These are phyloP conservation scores for Lactarius indigo DNA, from an alignment of 768 basidiomycete species.

Conservation along the genomic window DNA sequence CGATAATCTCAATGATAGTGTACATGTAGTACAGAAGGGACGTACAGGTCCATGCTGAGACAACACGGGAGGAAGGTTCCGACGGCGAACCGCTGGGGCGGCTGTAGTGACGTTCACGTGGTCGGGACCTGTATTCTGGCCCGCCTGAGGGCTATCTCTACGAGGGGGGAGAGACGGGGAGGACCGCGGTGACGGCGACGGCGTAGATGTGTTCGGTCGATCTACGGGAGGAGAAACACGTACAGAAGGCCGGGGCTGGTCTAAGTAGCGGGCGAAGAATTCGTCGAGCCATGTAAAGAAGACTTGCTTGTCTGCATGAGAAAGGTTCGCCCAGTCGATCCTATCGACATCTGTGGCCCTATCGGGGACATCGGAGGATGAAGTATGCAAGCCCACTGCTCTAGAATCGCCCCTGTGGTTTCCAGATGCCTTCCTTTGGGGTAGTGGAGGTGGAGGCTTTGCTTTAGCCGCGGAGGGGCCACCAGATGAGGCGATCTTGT, in stretches of 20 bases:
- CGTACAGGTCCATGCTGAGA: constrained; percentile 16
- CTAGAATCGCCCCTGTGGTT: neutral
- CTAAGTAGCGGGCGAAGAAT: constrained; percentile 56
- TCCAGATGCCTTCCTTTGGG: constrained; percentile 2
- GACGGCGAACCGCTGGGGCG: neutral
- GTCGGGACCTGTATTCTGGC: neutral
- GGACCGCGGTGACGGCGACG: neutral
- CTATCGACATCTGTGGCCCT: constrained; percentile 17
- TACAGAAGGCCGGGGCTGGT: constrained; percentile 19
- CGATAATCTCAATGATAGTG: neutral
- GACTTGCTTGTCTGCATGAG: constrained; percentile 59
- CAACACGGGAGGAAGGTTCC: constrained; percentile 11
- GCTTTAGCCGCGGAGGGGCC: neutral
- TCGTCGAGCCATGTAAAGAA: constrained; percentile 83
- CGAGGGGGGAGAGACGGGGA: constrained; percentile 3
- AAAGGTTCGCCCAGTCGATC: constrained; percentile 71
- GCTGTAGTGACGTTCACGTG: neutral
- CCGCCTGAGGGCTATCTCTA: neutral
- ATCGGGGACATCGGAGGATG: neutral
- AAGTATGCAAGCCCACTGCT: neutral
- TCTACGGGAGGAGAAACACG: constrained; percentile 7
- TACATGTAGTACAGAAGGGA: neutral
- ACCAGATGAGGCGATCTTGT: neutral
- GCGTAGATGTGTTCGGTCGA: neutral
- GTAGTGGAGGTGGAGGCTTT: constrained; percentile 6